These are phyloP conservation scores for Nissolia schottii DNA, from an alignment of 306 rosid species.

Conservation along the genomic window DNA sequence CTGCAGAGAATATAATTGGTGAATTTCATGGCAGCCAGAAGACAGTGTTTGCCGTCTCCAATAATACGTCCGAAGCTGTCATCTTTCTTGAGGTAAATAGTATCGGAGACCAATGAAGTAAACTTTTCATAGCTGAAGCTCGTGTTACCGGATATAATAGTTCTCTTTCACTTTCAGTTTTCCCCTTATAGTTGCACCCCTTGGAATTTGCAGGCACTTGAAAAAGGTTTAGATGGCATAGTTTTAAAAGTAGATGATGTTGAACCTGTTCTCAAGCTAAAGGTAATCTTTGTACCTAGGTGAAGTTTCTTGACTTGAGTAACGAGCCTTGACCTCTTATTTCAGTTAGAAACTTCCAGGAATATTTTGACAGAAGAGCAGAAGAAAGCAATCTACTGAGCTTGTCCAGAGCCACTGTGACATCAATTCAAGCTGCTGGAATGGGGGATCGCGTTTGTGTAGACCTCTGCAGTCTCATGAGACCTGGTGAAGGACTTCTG, in stretches of 20 bases:
- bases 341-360: conserved; percentile 51
- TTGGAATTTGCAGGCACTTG: conserved; percentile 63
- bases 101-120: background rate
- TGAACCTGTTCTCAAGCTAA: conserved; percentile 66
- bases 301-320: conserved; percentile 21
- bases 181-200: background rate
- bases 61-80: conserved; percentile 57
- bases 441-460: conserved; percentile 98
- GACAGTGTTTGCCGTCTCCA: conserved; percentile 65
- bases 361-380: conserved; percentile 76
- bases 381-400: conserved; percentile 56
- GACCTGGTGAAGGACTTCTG: conserved; percentile 91
- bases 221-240: conserved; percentile 87
- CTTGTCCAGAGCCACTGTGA: conserved; percentile 73
- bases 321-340: conserved; percentile 30
- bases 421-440: conserved; percentile 61
- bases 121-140: background rate
- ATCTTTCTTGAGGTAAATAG: conserved; percentile 72
- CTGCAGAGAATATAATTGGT: conserved; percentile 92
- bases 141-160: background rate
- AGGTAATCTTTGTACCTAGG: conserved; percentile 50
- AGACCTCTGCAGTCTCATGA: conserved; percentile 89
- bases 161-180: background rate
- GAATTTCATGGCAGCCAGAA: conserved; percentile 73
- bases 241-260: conserved; percentile 72